Conservation (phyloP, 2,329 filamentous ascomycete species). For the Ophiostoma novo-ulmi region DNA sequence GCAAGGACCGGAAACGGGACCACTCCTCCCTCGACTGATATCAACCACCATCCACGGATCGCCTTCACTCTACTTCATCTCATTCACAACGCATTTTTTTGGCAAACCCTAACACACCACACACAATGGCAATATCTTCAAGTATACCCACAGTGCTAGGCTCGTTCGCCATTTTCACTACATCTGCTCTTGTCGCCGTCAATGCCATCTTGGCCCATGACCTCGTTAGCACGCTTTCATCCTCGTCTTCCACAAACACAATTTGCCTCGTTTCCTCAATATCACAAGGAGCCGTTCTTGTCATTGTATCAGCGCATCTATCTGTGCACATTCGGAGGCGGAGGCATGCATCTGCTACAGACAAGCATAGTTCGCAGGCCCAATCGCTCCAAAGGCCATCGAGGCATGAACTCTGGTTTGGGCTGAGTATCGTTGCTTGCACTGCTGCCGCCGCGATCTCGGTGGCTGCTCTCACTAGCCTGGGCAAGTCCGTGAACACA, state of each 20-base stretch:
- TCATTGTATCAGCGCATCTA: conserved; percentile 35
- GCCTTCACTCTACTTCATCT: background rate
- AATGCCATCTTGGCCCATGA: conserved; percentile 40
- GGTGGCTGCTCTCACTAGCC: conserved; percentile 40
- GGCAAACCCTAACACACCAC: background rate
- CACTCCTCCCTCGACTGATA: background rate
- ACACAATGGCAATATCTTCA: conserved; percentile 35
- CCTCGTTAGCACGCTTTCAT: conserved; percentile 30
- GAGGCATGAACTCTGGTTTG: conserved; percentile 36
- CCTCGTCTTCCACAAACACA: conserved; percentile 33
- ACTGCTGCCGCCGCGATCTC: conserved; percentile 44
- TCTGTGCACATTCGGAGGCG: conserved; percentile 31
- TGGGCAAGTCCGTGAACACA: conserved; percentile 35
- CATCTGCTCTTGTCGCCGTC: conserved; percentile 38
- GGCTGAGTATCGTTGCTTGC: conserved; percentile 39
- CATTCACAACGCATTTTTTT: background rate
- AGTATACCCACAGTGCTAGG: conserved; percentile 38
- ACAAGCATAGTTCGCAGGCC: conserved; percentile 12
- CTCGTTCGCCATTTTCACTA: conserved; percentile 37
- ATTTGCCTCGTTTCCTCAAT: conserved; percentile 39
- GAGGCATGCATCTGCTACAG: conserved; percentile 21
- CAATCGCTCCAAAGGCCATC: background rate
- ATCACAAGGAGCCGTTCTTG: conserved; percentile 38
- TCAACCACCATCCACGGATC: background rate
- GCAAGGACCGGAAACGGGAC: background rate